Evolutionary conservation across 768 basidiomycete genomes (phyloP).

Genomic region (Pisolithus microcarpus): DNA sequence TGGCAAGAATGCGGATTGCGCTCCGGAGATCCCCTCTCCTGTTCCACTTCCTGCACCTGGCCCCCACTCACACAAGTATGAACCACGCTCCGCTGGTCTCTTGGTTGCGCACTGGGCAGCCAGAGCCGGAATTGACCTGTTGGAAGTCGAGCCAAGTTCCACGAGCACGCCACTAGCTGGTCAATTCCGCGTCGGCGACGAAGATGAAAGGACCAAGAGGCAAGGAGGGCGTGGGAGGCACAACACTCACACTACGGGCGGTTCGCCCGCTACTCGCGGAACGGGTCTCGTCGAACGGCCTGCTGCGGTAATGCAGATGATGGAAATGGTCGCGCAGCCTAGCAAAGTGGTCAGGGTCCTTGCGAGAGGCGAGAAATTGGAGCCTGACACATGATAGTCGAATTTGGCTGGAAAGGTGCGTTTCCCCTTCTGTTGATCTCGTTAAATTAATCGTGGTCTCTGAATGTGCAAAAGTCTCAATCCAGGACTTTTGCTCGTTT

Average conservation of each 20-base stretch:
- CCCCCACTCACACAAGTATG: conserved; percentile 48
- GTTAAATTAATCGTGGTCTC: neutral
- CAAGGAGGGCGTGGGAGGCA: conserved; percentile 21
- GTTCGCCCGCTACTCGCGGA: conserved; percentile 16
- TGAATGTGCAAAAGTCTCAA: neutral
- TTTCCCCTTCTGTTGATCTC: neutral
- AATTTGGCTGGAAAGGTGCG: conserved; percentile 5
- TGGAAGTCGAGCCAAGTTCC: conserved; percentile 42
- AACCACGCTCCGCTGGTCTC: conserved; percentile 56
- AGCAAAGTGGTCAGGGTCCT: conserved; percentile 73
- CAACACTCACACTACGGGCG: conserved; percentile 17
- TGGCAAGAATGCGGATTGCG: conserved; percentile 17
- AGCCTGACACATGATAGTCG: conserved; percentile 34
- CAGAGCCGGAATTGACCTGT: conserved; percentile 48
- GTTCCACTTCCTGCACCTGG: conserved; percentile 63
- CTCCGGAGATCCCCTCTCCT: conserved; percentile 35
- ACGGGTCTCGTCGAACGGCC: conserved; percentile 66
- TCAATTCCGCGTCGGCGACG: conserved; percentile 19
- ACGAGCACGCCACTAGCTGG: conserved; percentile 8
- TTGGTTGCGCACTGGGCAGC: conserved; percentile 64
- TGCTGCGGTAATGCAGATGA: conserved; percentile 74
- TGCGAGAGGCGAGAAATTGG: conserved; percentile 79
- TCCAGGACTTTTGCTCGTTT: neutral
- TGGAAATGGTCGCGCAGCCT: conserved; percentile 67
- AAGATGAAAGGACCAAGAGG: conserved; percentile 29